Evolutionary conservation across 495 filamentous ascomycete species (phyloP).

Genomic region (Durotheca rogersii): DNA sequence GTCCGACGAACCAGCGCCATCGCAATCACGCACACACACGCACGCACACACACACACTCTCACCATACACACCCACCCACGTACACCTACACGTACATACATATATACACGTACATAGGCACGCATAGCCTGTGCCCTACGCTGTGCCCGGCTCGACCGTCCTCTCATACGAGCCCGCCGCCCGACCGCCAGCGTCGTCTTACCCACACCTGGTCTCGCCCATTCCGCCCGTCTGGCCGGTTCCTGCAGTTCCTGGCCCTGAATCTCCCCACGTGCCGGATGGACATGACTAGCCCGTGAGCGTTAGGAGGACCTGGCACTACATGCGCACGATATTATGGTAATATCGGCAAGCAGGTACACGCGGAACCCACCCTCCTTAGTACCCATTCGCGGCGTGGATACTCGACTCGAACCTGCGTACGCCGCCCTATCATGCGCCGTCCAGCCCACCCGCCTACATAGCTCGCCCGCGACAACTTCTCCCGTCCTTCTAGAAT

Average conservation of each 20-base stretch:
- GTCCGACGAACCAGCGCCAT: no score
- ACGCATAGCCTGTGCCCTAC: conserved; percentile 11
- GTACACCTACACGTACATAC: no score
- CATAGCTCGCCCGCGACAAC: conserved; percentile 9
- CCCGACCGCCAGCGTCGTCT: conserved; percentile 22
- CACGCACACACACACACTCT: no score
- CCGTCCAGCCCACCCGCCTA: conserved; percentile 19
- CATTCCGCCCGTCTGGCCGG: conserved; percentile 27
- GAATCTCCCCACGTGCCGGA: conserved; percentile 29
- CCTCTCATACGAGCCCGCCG: conserved; percentile 30
- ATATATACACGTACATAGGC: no score
- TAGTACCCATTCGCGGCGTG: conserved; percentile 11
- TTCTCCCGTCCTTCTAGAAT: conserved; percentile 26
- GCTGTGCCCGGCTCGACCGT: conserved; percentile 30
- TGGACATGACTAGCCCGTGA: conserved; percentile 19
- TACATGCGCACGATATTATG: conserved; percentile 20
- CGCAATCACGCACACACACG: no score
- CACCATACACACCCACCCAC: no score
- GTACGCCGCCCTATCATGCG: conserved; percentile 25
- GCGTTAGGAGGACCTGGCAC: conserved; percentile 5
- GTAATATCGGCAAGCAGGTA: conserved; percentile 24
- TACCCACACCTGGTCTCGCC: conserved; percentile 26
- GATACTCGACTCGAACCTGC: conserved; percentile 14
- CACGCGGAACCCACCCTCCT: not conserved
- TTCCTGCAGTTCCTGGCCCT: conserved; percentile 22